These are phyloP conservation scores for Mesotaenium endlicherianum DNA, from an alignment of 139 green algal genomes.

Conservation along the genomic window DNA sequence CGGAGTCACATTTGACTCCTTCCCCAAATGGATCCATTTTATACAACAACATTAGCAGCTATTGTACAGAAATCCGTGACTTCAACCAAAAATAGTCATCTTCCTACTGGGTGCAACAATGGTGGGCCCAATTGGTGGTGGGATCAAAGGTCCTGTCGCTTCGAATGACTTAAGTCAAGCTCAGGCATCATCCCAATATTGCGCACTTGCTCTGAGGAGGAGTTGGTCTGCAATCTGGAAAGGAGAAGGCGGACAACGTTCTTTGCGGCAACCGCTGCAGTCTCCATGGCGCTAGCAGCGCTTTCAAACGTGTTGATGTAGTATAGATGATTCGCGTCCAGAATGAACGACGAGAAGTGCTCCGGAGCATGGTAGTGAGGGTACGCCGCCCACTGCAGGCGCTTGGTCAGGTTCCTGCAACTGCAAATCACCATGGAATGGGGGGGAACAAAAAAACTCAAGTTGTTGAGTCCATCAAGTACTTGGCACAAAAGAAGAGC, in stretches of 20 bases:
- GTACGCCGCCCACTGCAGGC: constrained; percentile 43
- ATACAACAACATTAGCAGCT: too few species aligned
- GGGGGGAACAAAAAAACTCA: neutral
- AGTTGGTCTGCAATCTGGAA: neutral
- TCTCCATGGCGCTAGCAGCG: constrained; percentile 45
- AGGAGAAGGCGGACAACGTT: constrained; percentile 36
- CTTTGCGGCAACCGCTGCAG: constrained; percentile 39
- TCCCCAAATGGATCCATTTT: too few species aligned
- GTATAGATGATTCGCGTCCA: constrained; percentile 42
- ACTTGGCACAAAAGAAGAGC: too few species aligned
- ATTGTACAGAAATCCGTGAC: too few species aligned
- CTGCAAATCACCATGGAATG: neutral
- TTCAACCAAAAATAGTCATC: too few species aligned
- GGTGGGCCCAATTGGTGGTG: too few species aligned
- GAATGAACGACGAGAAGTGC: constrained; percentile 34
- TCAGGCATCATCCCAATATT: too few species aligned
- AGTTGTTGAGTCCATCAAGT: neutral
- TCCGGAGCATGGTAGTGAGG: constrained; percentile 37
- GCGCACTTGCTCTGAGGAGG: too few species aligned
- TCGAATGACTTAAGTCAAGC: too few species aligned
- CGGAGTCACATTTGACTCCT: too few species aligned
- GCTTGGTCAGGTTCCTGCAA: neutral
- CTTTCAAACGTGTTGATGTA: constrained; percentile 49
- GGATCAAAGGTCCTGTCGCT: too few species aligned
- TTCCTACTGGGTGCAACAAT: too few species aligned